Evolutionary conservation across 805 yeast genomes (phyloP), one percentile per base, ranked within the genome.

Genomic region (Brettanomyces nanus): DNA sequence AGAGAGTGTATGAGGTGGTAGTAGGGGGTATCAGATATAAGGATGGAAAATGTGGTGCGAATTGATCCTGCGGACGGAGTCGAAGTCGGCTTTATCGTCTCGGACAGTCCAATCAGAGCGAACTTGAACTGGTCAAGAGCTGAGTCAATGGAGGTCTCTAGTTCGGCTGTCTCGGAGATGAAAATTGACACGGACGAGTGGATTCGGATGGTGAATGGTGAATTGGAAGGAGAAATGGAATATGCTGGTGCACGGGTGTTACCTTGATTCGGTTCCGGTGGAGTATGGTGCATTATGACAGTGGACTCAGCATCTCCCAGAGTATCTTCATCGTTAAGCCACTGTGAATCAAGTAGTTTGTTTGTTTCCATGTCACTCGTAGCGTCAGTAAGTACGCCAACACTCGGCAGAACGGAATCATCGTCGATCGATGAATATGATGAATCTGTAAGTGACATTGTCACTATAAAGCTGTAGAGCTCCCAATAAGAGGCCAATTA

Each of bases 81-180:
- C 7, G 26, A 9, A 11, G 26, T 23, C 7, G n/a, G n/a, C n/a
- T n/a, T 7, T 11, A 19, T 11, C 50, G 48, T 45, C 14, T 46
- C 31, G 14, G 33, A 41, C 11, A 57, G 52, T 3, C 53, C 51
- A 4, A 53, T 48, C 13, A 53, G 47, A 19, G 49, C 51, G 35
- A 53, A 54, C 35, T 51, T 55, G 38, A 53, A 46, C 31, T 45
- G 43, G 17, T 55, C 59, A 10, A 53, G 33, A 6, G 49, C 40
- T 9, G 37, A 23, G 13, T 32, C 35, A 7, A 39, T 23, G 11
- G 31, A 7, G 3, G n/a, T 22, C 1, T 28, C 23, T 9, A 19
- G n/a, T 19, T 18, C 2, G 14, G 29, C 25, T 20, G 18, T n/a
- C n/a, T 33, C 26, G 5, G 26, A 5, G 5, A 13, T 18, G 23